Conservation (phyloP, 2,329 filamentous ascomycete species). For the Aspergillus tamarii region DNA sequence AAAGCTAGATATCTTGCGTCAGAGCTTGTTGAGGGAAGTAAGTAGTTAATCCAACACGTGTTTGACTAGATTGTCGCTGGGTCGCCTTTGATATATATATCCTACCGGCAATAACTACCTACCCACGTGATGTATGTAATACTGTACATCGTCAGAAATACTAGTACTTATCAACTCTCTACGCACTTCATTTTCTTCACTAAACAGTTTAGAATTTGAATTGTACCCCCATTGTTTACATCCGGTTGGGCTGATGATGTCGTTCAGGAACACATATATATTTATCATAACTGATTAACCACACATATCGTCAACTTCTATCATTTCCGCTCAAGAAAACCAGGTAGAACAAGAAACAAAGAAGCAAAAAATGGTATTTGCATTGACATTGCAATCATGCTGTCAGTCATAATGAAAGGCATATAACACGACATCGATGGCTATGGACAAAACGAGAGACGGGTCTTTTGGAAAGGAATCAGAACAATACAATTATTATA, state of each 20-base stretch:
- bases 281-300: background rate
- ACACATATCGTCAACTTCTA: slow-evolving; percentile 2
- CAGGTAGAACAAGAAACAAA: background rate
- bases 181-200: background rate
- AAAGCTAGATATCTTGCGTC: background rate
- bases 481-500: slow-evolving; percentile 13
- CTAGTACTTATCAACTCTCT: background rate
- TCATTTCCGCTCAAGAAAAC: background rate
- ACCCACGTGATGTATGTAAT: background rate
- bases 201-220: too few relatives aligned
- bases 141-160: background rate
- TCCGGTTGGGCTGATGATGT: background rate
- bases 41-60: background rate
- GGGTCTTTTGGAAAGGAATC: slow-evolving; percentile 13
- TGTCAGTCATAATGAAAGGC: slow-evolving; percentile 15
- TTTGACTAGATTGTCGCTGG: background rate
- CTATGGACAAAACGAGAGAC: slow-evolving; percentile 21
- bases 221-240: background rate
- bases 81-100: background rate
- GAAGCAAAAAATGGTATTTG: slow-evolving; percentile 2
- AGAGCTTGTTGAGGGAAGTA: background rate
- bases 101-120: background rate
- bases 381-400: slow-evolving; percentile 22
- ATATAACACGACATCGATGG: slow-evolving; percentile 18
- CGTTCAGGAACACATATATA: background rate